Conservation (phyloP, 2,329 filamentous ascomycete species). For the Trichoderma breve region DNA sequence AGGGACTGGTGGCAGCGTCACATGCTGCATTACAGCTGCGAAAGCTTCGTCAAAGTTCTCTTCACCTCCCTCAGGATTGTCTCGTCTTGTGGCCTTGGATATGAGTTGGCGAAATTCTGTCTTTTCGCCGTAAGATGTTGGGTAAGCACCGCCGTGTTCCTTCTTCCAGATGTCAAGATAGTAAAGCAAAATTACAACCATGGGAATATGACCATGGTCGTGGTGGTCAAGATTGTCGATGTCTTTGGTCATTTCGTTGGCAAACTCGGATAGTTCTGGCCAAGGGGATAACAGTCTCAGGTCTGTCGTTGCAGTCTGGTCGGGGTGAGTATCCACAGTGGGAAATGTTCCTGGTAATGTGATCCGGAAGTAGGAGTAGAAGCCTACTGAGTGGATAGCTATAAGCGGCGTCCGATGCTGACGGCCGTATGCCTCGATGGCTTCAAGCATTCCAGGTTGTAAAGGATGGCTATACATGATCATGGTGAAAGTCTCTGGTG, state of each 20-base stretch:
- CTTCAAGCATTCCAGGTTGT: slow-evolving; percentile 40
- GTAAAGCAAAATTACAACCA: slow-evolving; percentile 77
- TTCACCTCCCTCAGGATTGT: slow-evolving; percentile 81
- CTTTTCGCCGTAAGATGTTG: slow-evolving; percentile 81
- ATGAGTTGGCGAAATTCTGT: slow-evolving; percentile 74
- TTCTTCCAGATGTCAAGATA: slow-evolving; percentile 80
- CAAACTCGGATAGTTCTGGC: slow-evolving; percentile 72
- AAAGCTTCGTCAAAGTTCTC: slow-evolving; percentile 97
- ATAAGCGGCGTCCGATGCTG: slow-evolving; percentile 69
- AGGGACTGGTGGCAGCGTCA: slow-evolving; percentile 67
- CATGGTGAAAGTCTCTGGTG: slow-evolving; percentile 47
- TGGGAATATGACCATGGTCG: slow-evolving; percentile 89
- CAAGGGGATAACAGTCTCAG: slow-evolving; percentile 82
- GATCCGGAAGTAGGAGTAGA: slow-evolving; percentile 86
- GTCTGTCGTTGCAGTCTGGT: slow-evolving; percentile 79
- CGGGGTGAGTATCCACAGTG: slow-evolving; percentile 93
- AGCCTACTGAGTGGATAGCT: slow-evolving; percentile 84
- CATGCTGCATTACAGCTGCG: slow-evolving; percentile 81
- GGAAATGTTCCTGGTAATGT: slow-evolving; percentile 77
- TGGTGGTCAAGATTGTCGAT: slow-evolving; percentile 71
- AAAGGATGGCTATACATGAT: slow-evolving; percentile 57
- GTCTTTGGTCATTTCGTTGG: slow-evolving; percentile 62
- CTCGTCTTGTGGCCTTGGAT: slow-evolving; percentile 61
- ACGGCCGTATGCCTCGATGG: slow-evolving; percentile 48
- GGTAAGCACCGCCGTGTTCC: slow-evolving; percentile 64